Conservation (phyloP, 805 yeast genomes). For the Saccharomyces eubayanus region DNA sequence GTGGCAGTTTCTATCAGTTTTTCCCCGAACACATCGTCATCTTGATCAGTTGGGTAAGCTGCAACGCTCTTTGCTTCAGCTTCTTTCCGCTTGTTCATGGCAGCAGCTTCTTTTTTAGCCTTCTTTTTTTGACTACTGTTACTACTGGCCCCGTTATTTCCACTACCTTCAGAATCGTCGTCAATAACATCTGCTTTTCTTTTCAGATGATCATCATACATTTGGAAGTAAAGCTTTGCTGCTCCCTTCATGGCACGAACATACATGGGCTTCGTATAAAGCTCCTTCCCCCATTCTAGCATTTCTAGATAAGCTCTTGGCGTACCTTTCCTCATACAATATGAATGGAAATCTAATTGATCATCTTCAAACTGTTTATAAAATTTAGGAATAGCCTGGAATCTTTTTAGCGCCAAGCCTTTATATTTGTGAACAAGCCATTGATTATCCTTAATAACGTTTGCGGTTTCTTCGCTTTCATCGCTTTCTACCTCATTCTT, state of each 20-base stretch:
- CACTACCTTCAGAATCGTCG: conserved; percentile 7
- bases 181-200: conserved; percentile 6
- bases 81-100: conserved; percentile 42
- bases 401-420: conserved; percentile 79
- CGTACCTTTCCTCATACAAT: conserved; percentile 85
- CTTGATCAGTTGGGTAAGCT: conserved; percentile 42
- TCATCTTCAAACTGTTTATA: conserved; percentile 69
- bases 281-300: conserved; percentile 72
- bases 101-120: conserved; percentile 48
- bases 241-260: conserved; percentile 64
- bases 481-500: conserved; percentile 2
- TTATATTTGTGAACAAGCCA: conserved; percentile 40
- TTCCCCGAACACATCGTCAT: conserved; percentile 57
- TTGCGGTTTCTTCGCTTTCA: conserved; percentile 10
- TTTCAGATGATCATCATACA: conserved; percentile 14
- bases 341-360: conserved; percentile 91
- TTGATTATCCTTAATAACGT: conserved; percentile 30
- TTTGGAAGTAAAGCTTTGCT: conserved; percentile 44
- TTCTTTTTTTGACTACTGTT: conserved; percentile 35
- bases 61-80: conserved; percentile 39
- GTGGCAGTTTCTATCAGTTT: conserved; percentile 30
- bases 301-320: conserved; percentile 72
- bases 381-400: conserved; percentile 52
- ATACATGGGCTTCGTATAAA: conserved; percentile 64
- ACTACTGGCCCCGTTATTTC: conserved; percentile 15